Base-by-base conservation (phyloP, 371 early-diverging fungal species). In the Conidiobolus incongruus region DNA sequence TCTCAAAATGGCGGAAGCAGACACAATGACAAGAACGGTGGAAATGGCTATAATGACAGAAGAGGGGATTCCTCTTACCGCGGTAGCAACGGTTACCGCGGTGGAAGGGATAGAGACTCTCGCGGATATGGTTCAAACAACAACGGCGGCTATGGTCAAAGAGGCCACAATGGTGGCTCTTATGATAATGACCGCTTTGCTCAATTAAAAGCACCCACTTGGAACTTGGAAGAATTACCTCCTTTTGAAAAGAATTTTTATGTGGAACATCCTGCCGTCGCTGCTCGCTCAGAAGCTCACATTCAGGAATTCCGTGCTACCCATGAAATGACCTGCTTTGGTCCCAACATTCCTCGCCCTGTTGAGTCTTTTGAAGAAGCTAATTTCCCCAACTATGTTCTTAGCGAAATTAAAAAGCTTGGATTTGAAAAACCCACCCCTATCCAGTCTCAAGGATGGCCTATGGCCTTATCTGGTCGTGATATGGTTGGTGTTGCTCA, bases 401-500 rank as follows among this genome's bases (percentile, higher is more conserved):
- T 82, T 53, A 59, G 60, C 23, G 56, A 65, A 3, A 76, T 81
- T 35, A 52, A 65, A 17, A 63, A 65, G 33, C 65, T 66, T 26
- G 75, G 70, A 4, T 81, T 72, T 46, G 62, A 68, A 0, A 65
- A 70, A 30, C 84, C 84, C 2, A 82, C 85, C 26, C 65, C 68
- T 8, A 81, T 90, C 40, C 91, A 90, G 46, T 62, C 61, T 46
- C 82, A 85, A 42, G 63, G 47, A 39, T 33, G 29, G 38, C 85
- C 92, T 13, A 65, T 77, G n/a, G 75, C 80, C 17, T 49, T 81
- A 20, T 63, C 73, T 23, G 76, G 77, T 15, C 66, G 81, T 38
- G 85, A 90, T 54, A 65, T 96, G 29, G 68, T 93, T 38, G 84
- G 85, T 13, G 79, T 90, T 51, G 94, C 94, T 22, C n/a, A n/a